Evolutionary conservation across 1,139 yeast genomes (phyloP).

Genomic region (Taiozyma sp.): DNA sequence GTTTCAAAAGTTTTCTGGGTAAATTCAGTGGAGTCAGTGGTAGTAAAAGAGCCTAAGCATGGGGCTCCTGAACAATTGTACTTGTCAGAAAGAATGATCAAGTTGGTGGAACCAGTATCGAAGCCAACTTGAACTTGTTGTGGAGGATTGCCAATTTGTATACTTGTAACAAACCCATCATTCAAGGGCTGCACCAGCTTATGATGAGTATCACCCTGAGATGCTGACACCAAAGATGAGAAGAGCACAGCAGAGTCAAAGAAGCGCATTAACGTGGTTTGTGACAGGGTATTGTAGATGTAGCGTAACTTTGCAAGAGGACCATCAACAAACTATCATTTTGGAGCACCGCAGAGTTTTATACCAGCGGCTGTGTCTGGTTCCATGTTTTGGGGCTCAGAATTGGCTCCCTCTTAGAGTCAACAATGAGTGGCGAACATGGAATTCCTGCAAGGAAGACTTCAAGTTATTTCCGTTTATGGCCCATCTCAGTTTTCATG

Average conservation of each 20-base stretch:
- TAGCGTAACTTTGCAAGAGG: neutral
- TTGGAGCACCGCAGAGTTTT: neutral
- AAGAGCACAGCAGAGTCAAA: neutral
- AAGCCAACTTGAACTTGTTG: slow-evolving; percentile 41
- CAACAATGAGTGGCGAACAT: neutral
- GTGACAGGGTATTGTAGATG: neutral
- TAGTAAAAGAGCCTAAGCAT: slow-evolving; percentile 42
- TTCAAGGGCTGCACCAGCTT: slow-evolving; percentile 3
- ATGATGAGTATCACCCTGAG: slow-evolving; percentile 2
- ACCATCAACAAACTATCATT: neutral
- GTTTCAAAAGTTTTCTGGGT: slow-evolving; percentile 3
- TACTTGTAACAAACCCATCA: slow-evolving; percentile 20
- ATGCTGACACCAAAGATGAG: neutral
- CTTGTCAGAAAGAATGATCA: slow-evolving; percentile 37
- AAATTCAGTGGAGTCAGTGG: slow-evolving; percentile 32
- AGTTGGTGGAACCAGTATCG: slow-evolving; percentile 62
- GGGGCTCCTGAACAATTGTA: slow-evolving; percentile 2
- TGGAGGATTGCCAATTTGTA: slow-evolving; percentile 45
- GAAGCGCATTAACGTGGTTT: neutral
- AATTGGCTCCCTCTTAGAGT: neutral
- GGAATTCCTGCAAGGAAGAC: neutral
- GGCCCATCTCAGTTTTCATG: neutral
- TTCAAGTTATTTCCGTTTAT: neutral
- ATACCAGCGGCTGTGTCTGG: neutral
- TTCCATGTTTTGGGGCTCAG: neutral